Evolutionary conservation across 2,329 filamentous ascomycete genomes (phyloP).

Genomic region (Cadophora luteo-olivacea): DNA sequence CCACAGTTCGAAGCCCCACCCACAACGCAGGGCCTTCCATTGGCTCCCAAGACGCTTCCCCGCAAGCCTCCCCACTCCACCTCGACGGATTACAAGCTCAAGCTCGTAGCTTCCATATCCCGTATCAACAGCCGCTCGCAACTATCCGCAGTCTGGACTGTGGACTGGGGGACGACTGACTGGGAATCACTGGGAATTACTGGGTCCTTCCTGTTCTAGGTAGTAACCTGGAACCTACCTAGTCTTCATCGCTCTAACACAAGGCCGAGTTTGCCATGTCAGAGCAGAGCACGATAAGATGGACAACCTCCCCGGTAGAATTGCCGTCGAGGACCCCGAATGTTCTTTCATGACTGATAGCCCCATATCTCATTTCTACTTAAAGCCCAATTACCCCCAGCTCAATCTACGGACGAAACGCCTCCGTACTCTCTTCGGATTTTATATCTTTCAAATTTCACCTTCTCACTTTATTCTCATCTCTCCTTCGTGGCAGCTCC

Average conservation of each 20-base stretch:
- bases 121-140: constrained; percentile 28
- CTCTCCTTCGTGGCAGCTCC: not conserved
- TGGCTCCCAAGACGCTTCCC: constrained; percentile 21
- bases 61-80: constrained; percentile 24
- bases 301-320: constrained; percentile 26
- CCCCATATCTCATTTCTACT: constrained; percentile 13
- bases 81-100: constrained; percentile 24
- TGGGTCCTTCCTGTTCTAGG: not conserved
- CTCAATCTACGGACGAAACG: not conserved
- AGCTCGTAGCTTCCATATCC: constrained; percentile 24
- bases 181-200: not conserved
- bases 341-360: constrained; percentile 19
- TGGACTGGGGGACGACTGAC: not conserved
- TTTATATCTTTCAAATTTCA: not conserved
- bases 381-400: not conserved
- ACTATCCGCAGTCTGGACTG: constrained; percentile 17
- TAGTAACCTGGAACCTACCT: not conserved
- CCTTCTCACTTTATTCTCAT: constrained; percentile 17
- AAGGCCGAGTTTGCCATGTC: constrained; percentile 24
- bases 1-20: constrained; percentile 16
- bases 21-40: not conserved
- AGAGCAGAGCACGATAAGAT: constrained; percentile 20
- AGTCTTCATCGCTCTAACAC: constrained; percentile 17
- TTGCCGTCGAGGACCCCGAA: constrained; percentile 35
- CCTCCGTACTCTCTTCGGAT: not conserved